A percentile compares a stretch with the other conserved stretches of the same genome.
These are phyloP conservation scores for Beauveria caledonica DNA, from an alignment of 2,329 filamentous ascomycete species.

Conservation along the genomic window DNA sequence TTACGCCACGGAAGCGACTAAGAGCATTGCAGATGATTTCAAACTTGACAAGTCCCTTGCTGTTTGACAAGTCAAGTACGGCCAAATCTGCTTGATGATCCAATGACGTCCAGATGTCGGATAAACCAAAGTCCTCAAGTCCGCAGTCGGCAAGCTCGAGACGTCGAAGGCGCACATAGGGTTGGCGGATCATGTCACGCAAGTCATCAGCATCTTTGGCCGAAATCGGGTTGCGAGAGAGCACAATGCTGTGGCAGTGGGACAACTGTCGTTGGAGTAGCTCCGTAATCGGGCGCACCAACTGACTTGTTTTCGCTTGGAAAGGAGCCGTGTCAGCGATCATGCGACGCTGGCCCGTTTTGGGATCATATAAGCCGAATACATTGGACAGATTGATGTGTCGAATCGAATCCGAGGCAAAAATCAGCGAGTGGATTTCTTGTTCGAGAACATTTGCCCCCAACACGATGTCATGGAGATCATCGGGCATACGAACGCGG, in stretches of 20 bases:
- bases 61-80: conserved; percentile 43
- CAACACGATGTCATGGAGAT: conserved; percentile 39
- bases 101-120: conserved; percentile 39
- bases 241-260: conserved; percentile 41
- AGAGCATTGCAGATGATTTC: conserved; percentile 37
- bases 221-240: conserved; percentile 42
- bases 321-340: conserved; percentile 17
- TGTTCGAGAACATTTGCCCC: conserved; percentile 45
- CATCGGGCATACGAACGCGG: conserved; percentile 39
- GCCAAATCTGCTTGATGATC: conserved; percentile 39
- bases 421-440: conserved; percentile 47
- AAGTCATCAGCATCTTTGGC: conserved; percentile 40
- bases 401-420: conserved; percentile 46
- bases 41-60: conserved; percentile 42
- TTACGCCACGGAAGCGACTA: conserved; percentile 34
- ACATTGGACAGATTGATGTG: conserved; percentile 45
- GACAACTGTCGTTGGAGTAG: conserved; percentile 38
- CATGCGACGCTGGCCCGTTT: conserved; percentile 17
- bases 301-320: conserved; percentile 27
- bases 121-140: conserved; percentile 40
- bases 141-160: conserved; percentile 45
- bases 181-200: conserved; percentile 31
- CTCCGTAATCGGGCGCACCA: conserved; percentile 41
- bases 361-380: conserved; percentile 21
- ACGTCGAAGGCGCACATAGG: conserved; percentile 33